These are phyloP conservation scores for Cyberlindnera meyerae DNA, from an alignment of 805 yeast genomes.

Conservation along the genomic window DNA sequence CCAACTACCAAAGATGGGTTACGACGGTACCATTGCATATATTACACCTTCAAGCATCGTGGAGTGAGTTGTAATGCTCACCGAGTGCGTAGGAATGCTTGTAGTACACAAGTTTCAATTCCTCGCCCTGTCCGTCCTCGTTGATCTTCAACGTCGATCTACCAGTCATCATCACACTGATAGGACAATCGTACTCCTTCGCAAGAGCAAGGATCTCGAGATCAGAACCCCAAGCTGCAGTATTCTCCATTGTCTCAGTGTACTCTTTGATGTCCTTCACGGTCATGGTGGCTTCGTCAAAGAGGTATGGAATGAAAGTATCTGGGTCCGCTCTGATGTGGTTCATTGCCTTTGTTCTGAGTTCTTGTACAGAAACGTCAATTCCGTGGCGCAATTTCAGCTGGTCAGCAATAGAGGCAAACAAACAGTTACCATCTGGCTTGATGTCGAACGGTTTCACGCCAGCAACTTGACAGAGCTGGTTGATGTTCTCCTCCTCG, in stretches of 20 bases:
- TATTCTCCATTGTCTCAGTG: conserved; percentile 58
- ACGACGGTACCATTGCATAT: too few relatives aligned
- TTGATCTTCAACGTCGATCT: conserved; percentile 61
- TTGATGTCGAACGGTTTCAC: conserved; percentile 62
- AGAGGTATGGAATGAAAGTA: conserved; percentile 74
- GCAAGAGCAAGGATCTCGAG: conserved; percentile 83
- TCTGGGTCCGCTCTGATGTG: conserved; percentile 62
- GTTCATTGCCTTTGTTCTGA: conserved; percentile 61
- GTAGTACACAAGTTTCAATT: conserved; percentile 71
- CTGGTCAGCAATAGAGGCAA: conserved; percentile 82
- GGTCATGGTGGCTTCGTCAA: conserved; percentile 70
- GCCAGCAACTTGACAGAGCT: conserved; percentile 43
- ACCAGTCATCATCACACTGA: conserved; percentile 76
- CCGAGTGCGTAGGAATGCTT: conserved; percentile 86
- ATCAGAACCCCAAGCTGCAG: conserved; percentile 96
- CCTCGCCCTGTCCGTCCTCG: conserved; percentile 44
- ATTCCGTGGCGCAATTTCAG: conserved; percentile 46
- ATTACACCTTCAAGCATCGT: conserved; percentile 31
- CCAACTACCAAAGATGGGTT: too few relatives aligned
- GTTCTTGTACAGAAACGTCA: conserved; percentile 38
- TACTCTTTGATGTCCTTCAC: conserved; percentile 65
- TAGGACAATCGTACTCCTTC: conserved; percentile 62
- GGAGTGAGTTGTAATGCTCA: conserved; percentile 87
- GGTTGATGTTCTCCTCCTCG: conserved; percentile 63
- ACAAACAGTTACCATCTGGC: conserved; percentile 94